Percentiles rank a stretch among this genome's conserved stretches.
Evolutionary conservation across 257 asterid species (phyloP).

Genomic region (Capsicum baccatum): DNA sequence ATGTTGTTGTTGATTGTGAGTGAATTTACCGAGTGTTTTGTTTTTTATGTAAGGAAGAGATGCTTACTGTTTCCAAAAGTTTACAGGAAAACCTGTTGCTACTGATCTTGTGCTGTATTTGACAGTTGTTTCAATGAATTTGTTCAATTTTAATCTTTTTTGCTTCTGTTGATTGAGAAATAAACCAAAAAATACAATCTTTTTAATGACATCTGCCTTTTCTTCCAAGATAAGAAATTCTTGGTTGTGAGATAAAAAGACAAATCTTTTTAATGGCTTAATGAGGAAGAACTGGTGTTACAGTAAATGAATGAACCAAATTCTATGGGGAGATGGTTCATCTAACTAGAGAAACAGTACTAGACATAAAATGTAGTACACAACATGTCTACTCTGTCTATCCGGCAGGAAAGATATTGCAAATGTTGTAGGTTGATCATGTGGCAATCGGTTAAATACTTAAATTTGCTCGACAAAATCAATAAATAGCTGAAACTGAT

Average conservation of each 20-base stretch:
- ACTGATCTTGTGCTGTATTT: background rate
- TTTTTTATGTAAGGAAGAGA: slow-evolving; percentile 1
- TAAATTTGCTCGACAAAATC: background rate
- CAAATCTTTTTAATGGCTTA: background rate
- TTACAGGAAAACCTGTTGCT: slow-evolving; percentile 16
- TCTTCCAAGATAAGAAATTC: background rate
- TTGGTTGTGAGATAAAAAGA: background rate
- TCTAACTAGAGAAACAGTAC: background rate
- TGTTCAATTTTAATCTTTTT: background rate
- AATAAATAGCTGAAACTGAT: background rate
- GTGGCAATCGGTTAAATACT: background rate
- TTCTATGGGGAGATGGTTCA: background rate
- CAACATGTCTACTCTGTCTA: background rate
- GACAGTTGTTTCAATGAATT: slow-evolving; percentile 16
- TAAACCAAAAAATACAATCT: background rate
- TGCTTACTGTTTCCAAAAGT: background rate
- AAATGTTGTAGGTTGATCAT: slow-evolving; percentile 11
- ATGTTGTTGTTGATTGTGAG: background rate
- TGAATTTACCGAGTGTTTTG: background rate
- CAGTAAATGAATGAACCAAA: slow-evolving; percentile 2
- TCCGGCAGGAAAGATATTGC: background rate
- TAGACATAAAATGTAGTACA: background rate
- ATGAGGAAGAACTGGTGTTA: background rate
- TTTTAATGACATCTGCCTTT: background rate
- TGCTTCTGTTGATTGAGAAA: slow-evolving; percentile 15